phyloP scores from a whole-genome alignment of 257 asterid species.

The Gentiana macrophylla region DNA sequence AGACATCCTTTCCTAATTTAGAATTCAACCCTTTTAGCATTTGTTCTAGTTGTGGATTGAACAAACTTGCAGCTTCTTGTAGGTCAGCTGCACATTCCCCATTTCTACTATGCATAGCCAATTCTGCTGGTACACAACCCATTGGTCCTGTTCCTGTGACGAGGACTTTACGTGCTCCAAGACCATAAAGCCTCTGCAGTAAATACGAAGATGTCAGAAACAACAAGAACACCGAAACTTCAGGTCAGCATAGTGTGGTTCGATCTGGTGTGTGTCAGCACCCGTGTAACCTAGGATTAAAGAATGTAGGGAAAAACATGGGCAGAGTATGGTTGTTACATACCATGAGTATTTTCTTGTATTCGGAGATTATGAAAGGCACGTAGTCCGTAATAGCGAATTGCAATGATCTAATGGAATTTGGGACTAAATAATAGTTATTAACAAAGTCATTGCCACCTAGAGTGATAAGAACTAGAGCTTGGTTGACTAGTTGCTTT shows the following conservation, averaged over 20 bases:
- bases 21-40: slow-evolving; percentile 36
- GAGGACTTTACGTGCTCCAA: slow-evolving; percentile 49
- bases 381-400: slow-evolving; percentile 43
- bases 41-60: slow-evolving; percentile 52
- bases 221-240: neutral
- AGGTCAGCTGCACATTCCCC: slow-evolving; percentile 56
- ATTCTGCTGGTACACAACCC: slow-evolving; percentile 78
- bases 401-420: slow-evolving; percentile 62
- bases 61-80: slow-evolving; percentile 50
- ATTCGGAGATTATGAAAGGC: slow-evolving; percentile 58
- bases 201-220: neutral
- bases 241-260: neutral
- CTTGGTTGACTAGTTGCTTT: slow-evolving; percentile 35
- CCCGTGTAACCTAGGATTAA: neutral
- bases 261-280: slow-evolving; percentile 2
- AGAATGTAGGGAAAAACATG: neutral
- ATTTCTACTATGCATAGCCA: slow-evolving; percentile 43
- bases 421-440: slow-evolving; percentile 65
- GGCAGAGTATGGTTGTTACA: slow-evolving; percentile 25
- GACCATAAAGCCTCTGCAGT: slow-evolving; percentile 32
- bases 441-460: slow-evolving; percentile 94
- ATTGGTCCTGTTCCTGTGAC: slow-evolving; percentile 81
- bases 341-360: slow-evolving; percentile 55
- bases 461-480: slow-evolving; percentile 62
- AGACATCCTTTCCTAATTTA: slow-evolving; percentile 23